A percentile compares a stretch with the other conserved stretches of the same genome.
Evolutionary conservation across 1,139 yeast genomes (phyloP).

Genomic region (Starmera stellimalicola): DNA sequence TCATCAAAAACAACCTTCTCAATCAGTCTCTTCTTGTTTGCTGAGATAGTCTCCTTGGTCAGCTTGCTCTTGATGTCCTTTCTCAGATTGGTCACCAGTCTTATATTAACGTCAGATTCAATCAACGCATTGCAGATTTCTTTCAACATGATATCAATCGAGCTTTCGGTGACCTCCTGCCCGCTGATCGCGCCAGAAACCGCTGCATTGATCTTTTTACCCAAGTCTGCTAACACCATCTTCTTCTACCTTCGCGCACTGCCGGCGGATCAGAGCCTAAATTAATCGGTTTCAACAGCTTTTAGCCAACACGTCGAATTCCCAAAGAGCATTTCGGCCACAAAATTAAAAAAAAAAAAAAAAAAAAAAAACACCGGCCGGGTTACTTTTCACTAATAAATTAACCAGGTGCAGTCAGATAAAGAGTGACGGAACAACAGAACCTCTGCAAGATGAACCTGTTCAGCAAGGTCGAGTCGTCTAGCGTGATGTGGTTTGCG

Average conservation of each 20-base stretch:
- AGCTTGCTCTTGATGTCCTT: slow-evolving; percentile 57
- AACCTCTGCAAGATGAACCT: no score
- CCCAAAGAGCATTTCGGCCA: no score
- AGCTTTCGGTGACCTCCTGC: slow-evolving; percentile 47
- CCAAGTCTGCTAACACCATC: slow-evolving; percentile 95
- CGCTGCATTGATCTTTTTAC: slow-evolving; percentile 74
- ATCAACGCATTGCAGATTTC: slow-evolving; percentile 84
- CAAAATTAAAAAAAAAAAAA: no score
- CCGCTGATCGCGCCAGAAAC: slow-evolving; percentile 61
- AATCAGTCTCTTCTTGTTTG: slow-evolving; percentile 63
- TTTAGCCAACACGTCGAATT: no score
- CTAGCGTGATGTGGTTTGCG: background rate
- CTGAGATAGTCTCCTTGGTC: slow-evolving; percentile 25
- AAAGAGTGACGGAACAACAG: no score
- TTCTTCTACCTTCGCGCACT: slow-evolving; percentile 2
- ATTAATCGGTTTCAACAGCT: no score
- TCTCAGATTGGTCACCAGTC: slow-evolving; percentile 68
- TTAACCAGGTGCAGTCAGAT: no score
- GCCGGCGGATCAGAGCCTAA: background rate
- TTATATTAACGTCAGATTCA: slow-evolving; percentile 88
- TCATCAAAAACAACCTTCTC: slow-evolving; percentile 95
- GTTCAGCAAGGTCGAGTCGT: background rate
- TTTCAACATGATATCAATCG: slow-evolving; percentile 64
- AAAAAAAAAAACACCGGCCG: no score
- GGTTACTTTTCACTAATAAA: no score